Conservation (phyloP, 1,284 basidiomycete genomes). For the Rhodotorula sp. region DNA sequence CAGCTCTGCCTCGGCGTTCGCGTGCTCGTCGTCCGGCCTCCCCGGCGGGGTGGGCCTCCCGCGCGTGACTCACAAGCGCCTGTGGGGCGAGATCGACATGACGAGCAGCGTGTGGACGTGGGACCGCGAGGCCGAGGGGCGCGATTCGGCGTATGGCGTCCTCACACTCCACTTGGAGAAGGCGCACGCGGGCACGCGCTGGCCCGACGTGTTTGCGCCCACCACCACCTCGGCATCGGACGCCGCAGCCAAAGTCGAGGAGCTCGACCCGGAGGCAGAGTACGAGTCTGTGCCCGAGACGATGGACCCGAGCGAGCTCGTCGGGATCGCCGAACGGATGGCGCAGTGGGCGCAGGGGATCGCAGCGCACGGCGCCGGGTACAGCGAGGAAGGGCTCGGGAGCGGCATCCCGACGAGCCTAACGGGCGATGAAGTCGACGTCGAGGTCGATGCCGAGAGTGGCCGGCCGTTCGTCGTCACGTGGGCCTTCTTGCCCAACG, state of each 20-base stretch:
- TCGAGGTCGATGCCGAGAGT: constrained; percentile 62
- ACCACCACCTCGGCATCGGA: constrained; percentile 47
- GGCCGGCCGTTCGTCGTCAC: constrained; percentile 65
- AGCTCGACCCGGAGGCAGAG: constrained; percentile 33
- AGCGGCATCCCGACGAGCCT: constrained; percentile 67
- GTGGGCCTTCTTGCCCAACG: too few relatives aligned
- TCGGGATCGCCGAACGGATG: constrained; percentile 71
- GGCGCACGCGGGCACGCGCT: constrained; percentile 72
- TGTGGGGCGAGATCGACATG: constrained; percentile 75
- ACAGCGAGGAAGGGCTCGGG: constrained; percentile 60
- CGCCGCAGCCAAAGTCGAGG: constrained; percentile 39
- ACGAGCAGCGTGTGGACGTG: constrained; percentile 83
- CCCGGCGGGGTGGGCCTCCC: constrained; percentile 54
- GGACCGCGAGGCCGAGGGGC: constrained; percentile 67
- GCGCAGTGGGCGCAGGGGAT: constrained; percentile 73
- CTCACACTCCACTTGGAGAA: constrained; percentile 85
- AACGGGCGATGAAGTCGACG: constrained; percentile 77
- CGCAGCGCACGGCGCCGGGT: constrained; percentile 58
- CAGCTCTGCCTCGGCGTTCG: constrained; percentile 49
- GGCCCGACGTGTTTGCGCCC: constrained; percentile 76
- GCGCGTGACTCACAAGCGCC: constrained; percentile 62
- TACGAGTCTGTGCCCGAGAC: constrained; percentile 78
- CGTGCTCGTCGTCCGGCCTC: background rate
- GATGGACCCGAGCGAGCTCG: constrained; percentile 77
- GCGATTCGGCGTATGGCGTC: constrained; percentile 59